Evolutionary conservation across 2,329 filamentous ascomycete species (phyloP).

Genomic region (Pseudocercospora fuligena): DNA sequence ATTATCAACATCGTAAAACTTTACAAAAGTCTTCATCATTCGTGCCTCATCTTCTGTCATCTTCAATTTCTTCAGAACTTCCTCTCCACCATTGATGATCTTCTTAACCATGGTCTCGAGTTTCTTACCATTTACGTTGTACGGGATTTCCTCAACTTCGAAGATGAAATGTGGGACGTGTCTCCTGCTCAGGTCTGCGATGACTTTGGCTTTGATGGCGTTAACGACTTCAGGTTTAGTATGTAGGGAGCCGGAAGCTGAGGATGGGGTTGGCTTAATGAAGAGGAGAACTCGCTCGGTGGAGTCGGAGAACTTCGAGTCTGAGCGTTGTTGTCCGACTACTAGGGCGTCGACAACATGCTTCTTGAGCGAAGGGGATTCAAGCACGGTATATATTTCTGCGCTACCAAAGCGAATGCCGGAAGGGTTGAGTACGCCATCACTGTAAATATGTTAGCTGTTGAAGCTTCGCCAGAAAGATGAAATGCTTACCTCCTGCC

Average conservation of each 20-base stretch:
- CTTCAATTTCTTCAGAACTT: constrained; percentile 19
- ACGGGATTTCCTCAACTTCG: constrained; percentile 17
- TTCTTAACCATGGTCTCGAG: constrained; percentile 19
- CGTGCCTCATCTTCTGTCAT: constrained; percentile 20
- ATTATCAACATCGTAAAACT: constrained; percentile 18
- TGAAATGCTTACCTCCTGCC: constrained; percentile 55
- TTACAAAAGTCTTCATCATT: constrained; percentile 17
- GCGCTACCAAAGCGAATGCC: constrained; percentile 78
- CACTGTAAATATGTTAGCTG: constrained; percentile 40
- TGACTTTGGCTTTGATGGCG: constrained; percentile 10
- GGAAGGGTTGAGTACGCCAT: constrained; percentile 77
- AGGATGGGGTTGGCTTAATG: constrained; percentile 36
- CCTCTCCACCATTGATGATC: constrained; percentile 14
- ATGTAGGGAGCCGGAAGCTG: neutral
- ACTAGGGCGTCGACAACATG: constrained; percentile 71
- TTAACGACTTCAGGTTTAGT: constrained; percentile 1
- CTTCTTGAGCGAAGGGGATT: constrained; percentile 62
- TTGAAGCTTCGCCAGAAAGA: neutral
- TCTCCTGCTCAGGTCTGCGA: constrained; percentile 17
- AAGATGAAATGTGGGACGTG: constrained; percentile 23
- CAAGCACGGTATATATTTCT: constrained; percentile 76
- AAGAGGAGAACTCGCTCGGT: constrained; percentile 64
- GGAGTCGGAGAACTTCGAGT: constrained; percentile 42
- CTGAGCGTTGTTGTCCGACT: constrained; percentile 71
- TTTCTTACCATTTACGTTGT: constrained; percentile 23